Conservation (phyloP, 2,329 filamentous ascomycete genomes). For the Magnaporthiopsis incrustans region DNA sequence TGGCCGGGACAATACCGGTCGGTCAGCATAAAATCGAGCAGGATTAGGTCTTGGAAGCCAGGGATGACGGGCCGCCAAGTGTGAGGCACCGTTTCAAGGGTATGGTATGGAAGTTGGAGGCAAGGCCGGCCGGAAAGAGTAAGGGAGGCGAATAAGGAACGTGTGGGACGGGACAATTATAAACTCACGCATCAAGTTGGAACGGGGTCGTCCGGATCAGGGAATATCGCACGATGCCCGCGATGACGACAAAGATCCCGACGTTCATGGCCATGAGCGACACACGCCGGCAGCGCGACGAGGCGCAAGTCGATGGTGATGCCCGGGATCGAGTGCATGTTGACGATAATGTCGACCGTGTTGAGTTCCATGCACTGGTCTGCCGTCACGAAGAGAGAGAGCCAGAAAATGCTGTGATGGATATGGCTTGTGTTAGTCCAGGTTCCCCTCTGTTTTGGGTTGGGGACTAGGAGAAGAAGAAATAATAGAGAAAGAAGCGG, state of each 20-base stretch:
- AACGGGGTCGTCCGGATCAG: slow-evolving; percentile 25
- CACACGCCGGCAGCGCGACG: slow-evolving; percentile 42
- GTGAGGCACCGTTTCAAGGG: not conserved
- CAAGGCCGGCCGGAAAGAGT: not conserved
- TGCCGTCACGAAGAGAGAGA: not conserved
- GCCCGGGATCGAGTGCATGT: slow-evolving; percentile 33
- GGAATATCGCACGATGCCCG: slow-evolving; percentile 14
- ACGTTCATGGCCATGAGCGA: not conserved
- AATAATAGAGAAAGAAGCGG: not conserved
- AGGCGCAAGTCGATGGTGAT: slow-evolving; percentile 54
- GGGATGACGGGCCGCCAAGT: not conserved
- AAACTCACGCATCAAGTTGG: slow-evolving; percentile 23
- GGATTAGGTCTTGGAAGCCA: too few species aligned
- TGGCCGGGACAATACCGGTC: too few species aligned
- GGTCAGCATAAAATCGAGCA: too few species aligned
- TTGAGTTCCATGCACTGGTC: not conserved
- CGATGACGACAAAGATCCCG: not conserved
- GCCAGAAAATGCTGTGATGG: not conserved
- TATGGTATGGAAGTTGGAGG: not conserved
- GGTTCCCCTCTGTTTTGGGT: too few species aligned
- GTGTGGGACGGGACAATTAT: not conserved
- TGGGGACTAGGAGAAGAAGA: too few species aligned
- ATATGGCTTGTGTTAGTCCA: not conserved
- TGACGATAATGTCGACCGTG: not conserved
- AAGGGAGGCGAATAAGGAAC: not conserved